These are phyloP conservation scores for Hawksworthiomyces lignivorus DNA, from an alignment of 2,329 filamentous ascomycete species.

Conservation along the genomic window DNA sequence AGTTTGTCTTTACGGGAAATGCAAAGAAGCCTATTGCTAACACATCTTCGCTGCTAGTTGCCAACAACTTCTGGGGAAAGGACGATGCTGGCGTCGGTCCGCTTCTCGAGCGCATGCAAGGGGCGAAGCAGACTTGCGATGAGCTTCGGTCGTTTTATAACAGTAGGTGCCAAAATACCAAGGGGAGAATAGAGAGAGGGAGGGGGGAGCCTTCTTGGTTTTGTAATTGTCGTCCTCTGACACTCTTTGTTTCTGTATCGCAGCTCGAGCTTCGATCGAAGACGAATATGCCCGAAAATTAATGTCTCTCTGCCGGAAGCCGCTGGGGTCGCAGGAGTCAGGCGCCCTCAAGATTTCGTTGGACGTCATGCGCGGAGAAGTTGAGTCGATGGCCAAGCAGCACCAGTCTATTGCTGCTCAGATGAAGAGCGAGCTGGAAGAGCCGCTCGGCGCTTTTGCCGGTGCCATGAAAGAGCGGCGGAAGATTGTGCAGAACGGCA, in stretches of 20 bases:
- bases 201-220: no score
- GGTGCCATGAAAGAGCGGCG: constrained; percentile 93
- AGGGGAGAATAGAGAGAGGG: no score
- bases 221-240: no score
- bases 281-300: constrained; percentile 94
- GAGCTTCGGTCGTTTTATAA: constrained; percentile 88
- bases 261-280: constrained; percentile 86
- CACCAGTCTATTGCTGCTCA: constrained; percentile 84
- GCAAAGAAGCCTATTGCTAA: background rate
- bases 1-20: no score
- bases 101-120: constrained; percentile 87
- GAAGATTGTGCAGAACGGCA: constrained; percentile 90
- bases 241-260: no score
- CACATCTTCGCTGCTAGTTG: constrained; percentile 67
- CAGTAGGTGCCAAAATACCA: constrained; percentile 45
- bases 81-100: constrained; percentile 93
- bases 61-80: constrained; percentile 99
- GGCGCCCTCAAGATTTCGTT: constrained; percentile 78
- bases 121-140: constrained; percentile 89
- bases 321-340: constrained; percentile 78
- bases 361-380: constrained; percentile 79
- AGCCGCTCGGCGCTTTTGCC: constrained; percentile 83
- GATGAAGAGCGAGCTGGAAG: constrained; percentile 94
- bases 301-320: constrained; percentile 75
- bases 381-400: constrained; percentile 89